Percentiles rank a stretch among this genome's conserved stretches.
Evolutionary conservation across 2,329 filamentous ascomycete genomes (phyloP).

Genomic region (Diplodia scrobiculata): DNA sequence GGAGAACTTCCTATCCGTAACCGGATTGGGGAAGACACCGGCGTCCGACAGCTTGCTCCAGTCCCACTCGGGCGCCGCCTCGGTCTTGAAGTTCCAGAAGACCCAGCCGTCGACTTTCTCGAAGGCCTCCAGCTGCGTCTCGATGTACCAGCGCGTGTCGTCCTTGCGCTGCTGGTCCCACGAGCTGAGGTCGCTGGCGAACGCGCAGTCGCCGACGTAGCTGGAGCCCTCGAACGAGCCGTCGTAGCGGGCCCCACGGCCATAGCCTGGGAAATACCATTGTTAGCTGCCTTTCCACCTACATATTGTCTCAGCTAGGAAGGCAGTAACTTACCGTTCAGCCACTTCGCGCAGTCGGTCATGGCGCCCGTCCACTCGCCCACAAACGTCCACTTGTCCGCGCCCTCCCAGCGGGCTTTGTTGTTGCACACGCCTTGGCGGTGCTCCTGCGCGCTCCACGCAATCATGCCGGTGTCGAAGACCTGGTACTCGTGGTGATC

Average conservation of each 20-base stretch:
- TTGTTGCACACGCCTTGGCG: constrained; percentile 59
- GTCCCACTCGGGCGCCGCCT: constrained; percentile 58
- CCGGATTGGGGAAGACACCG: constrained; percentile 54
- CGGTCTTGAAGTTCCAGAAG: constrained; percentile 63
- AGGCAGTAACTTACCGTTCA: constrained; percentile 45
- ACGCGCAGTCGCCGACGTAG: constrained; percentile 58
- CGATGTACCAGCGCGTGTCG: constrained; percentile 55
- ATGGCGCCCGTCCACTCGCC: constrained; percentile 71
- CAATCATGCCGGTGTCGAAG: constrained; percentile 58
- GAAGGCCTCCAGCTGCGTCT: constrained; percentile 58
- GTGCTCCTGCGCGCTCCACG: constrained; percentile 57
- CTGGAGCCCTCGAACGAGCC: constrained; percentile 55
- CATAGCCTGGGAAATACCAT: constrained; percentile 49
- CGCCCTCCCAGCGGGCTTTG: constrained; percentile 51
- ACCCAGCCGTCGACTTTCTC: constrained; percentile 59
- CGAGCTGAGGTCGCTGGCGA: constrained; percentile 52
- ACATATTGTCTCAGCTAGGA: neutral
- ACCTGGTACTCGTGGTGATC: constrained; percentile 72
- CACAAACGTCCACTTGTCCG: constrained; percentile 67
- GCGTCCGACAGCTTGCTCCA: constrained; percentile 53
- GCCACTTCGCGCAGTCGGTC: constrained; percentile 60
- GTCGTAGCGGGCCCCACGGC: constrained; percentile 62
- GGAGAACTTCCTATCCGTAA: constrained; percentile 36
- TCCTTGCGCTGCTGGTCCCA: constrained; percentile 52
- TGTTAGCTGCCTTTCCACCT: neutral